phyloP scores from a whole-genome alignment of 2,329 filamentous ascomycete species.

The Aspergillus glaucus region DNA sequence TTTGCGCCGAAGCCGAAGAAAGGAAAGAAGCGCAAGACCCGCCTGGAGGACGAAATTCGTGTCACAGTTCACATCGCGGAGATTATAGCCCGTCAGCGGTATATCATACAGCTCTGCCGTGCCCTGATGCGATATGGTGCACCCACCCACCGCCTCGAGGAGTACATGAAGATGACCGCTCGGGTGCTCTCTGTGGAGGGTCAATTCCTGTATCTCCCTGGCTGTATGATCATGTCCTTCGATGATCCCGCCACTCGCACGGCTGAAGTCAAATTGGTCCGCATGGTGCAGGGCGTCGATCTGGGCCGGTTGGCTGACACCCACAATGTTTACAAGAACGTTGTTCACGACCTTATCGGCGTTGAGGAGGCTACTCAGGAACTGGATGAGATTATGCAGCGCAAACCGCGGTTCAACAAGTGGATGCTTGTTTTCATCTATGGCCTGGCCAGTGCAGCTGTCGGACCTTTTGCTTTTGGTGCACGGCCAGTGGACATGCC shows the following conservation, averaged over 20 bases:
- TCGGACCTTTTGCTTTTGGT: slow-evolving; percentile 72
- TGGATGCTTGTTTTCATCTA: slow-evolving; percentile 59
- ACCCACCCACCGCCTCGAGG: slow-evolving; percentile 79
- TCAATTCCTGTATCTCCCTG: slow-evolving; percentile 71
- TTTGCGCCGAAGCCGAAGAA: slow-evolving; percentile 16
- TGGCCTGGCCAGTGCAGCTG: slow-evolving; percentile 65
- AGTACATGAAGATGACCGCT: slow-evolving; percentile 84
- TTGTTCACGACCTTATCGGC: slow-evolving; percentile 38
- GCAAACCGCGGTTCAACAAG: slow-evolving; percentile 48
- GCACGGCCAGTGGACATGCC: slow-evolving; percentile 71
- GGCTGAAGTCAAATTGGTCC: slow-evolving; percentile 38
- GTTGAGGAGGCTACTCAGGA: slow-evolving; percentile 36
- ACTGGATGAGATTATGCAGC: slow-evolving; percentile 47
- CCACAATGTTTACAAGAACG: slow-evolving; percentile 40
- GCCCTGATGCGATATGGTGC: slow-evolving; percentile 86
- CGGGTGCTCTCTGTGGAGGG: slow-evolving; percentile 78
- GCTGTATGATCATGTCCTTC: slow-evolving; percentile 57
- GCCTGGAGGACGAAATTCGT: slow-evolving; percentile 43
- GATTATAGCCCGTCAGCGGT: slow-evolving; percentile 72
- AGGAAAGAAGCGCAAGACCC: slow-evolving; percentile 16
- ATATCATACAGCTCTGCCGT: slow-evolving; percentile 75
- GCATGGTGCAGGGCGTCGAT: slow-evolving; percentile 35
- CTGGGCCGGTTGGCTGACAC: slow-evolving; percentile 37
- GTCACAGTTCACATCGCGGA: slow-evolving; percentile 58
- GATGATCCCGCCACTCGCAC: slow-evolving; percentile 45